Conservation (phyloP, 257 asterid species). For the Handroanthus guayacan region DNA sequence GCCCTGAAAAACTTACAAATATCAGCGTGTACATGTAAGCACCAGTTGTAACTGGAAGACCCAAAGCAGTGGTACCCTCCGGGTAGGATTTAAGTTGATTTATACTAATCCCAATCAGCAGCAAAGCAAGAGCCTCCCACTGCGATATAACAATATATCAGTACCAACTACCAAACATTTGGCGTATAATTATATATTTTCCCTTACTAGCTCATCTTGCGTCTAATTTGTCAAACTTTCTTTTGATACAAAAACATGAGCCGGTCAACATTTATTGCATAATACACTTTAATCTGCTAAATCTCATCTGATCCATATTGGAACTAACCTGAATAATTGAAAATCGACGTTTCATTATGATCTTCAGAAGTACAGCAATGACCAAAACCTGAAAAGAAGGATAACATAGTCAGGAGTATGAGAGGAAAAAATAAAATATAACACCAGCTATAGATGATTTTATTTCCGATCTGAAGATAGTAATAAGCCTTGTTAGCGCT, state of each 20-base stretch:
- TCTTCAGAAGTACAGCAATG: slow-evolving; percentile 87
- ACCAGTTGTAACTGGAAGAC: slow-evolving; percentile 80
- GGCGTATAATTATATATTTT: slow-evolving; percentile 25
- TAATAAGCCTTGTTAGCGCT: slow-evolving; percentile 32
- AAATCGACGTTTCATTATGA: slow-evolving; percentile 90
- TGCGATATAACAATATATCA: slow-evolving; percentile 40
- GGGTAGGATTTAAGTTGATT: slow-evolving; percentile 93
- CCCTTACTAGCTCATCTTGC: slow-evolving; percentile 27
- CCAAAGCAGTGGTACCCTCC: slow-evolving; percentile 81
- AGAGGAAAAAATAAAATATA: slow-evolving; percentile 4
- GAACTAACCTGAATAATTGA: slow-evolving; percentile 91
- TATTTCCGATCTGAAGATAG: slow-evolving; percentile 24
- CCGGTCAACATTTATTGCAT: not conserved
- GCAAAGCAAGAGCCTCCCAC: slow-evolving; percentile 99
- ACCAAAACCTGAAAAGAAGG: slow-evolving; percentile 75
- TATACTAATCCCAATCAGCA: slow-evolving; percentile 95
- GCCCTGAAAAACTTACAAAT: slow-evolving; percentile 76
- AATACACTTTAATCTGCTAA: slow-evolving; percentile 12
- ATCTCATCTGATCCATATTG: slow-evolving; percentile 13
- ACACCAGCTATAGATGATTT: slow-evolving; percentile 23
- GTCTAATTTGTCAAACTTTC: slow-evolving; percentile 27
- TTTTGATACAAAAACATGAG: not conserved
- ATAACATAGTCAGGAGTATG: not conserved
- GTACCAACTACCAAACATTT: slow-evolving; percentile 29
- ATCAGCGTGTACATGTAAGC: slow-evolving; percentile 87